Conservation (phyloP, 306 rosid genomes). For the Acacia crassicarpa region DNA sequence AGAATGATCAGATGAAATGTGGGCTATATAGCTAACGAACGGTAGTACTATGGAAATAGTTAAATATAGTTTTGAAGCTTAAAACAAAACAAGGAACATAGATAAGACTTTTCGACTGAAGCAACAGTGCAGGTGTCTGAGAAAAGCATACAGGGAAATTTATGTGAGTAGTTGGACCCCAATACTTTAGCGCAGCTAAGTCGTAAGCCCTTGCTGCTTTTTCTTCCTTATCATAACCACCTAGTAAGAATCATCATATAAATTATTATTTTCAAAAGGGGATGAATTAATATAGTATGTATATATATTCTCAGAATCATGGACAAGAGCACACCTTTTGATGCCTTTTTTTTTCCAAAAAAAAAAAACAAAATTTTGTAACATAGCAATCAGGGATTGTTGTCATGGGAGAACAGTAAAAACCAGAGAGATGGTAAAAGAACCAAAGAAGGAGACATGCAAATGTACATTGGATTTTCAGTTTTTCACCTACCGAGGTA, state of each 20-base stretch:
- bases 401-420: background rate
- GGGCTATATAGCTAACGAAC: background rate
- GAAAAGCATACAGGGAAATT: constrained; percentile 84
- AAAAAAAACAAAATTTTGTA: background rate
- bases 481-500: constrained; percentile 85
- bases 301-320: constrained; percentile 19
- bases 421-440: constrained; percentile 31
- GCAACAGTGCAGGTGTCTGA: constrained; percentile 23
- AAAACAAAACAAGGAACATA: background rate
- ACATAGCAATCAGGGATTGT: constrained; percentile 3
- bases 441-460: constrained; percentile 22
- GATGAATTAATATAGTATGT: constrained; percentile 1
- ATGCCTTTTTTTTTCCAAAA: constrained; percentile 4
- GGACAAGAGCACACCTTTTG: constrained; percentile 50
- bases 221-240: constrained; percentile 99
- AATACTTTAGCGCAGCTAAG: constrained; percentile 96
- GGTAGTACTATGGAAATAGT: constrained; percentile 18
- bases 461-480: constrained; percentile 34
- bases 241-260: constrained; percentile 44
- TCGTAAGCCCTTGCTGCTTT: constrained; percentile 98
- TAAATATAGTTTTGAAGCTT: background rate
- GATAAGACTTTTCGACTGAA: constrained; percentile 17
- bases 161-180: constrained; percentile 98
- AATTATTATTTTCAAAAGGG: constrained; percentile 31
- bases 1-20: constrained; percentile 32